Conservation (phyloP, 202 grass and related monocot genomes). For the Panicum virgatum region DNA sequence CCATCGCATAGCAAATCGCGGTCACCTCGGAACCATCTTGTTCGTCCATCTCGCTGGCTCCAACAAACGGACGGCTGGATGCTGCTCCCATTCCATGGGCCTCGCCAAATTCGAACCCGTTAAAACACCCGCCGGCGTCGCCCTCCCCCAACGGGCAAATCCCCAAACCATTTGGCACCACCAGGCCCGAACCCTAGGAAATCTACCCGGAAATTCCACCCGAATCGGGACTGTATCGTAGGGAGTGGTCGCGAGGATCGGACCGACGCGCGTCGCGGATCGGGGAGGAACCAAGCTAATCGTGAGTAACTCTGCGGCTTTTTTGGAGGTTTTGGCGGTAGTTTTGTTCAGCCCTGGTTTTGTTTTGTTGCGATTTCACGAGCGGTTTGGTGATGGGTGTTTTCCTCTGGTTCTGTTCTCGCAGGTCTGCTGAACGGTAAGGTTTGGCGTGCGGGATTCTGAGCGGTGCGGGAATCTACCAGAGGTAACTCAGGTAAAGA, state of each 20-base stretch:
- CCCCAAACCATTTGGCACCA: background rate
- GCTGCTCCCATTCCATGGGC: background rate
- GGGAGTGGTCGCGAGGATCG: conserved; percentile 3
- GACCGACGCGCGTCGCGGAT: background rate
- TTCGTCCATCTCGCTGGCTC: background rate
- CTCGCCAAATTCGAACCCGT: conserved; percentile 11
- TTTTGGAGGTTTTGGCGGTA: background rate
- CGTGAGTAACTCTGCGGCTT: conserved; percentile 21
- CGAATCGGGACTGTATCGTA: conserved; percentile 3
- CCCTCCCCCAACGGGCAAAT: background rate
- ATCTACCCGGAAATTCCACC: conserved; percentile 5
- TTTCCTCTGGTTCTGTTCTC: background rate
- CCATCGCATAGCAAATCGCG: too few species aligned
- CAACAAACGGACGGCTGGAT: background rate
- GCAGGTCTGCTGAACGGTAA: conserved; percentile 22
- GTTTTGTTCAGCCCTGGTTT: too few species aligned
- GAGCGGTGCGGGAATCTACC: background rate
- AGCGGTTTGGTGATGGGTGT: conserved; percentile 14
- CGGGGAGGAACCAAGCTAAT: conserved; percentile 18
- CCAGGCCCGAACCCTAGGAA: conserved; percentile 27
- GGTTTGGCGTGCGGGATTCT: background rate
- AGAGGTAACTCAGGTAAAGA: conserved; percentile 37
- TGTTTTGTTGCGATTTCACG: conserved; percentile 1
- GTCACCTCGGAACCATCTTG: background rate
- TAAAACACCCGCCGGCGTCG: conserved; percentile 21